Evolutionary conservation across 148 eudicot species (phyloP), one percentile per base, ranked within the genome.

Genomic region (Fagopyrum tataricum): DNA sequence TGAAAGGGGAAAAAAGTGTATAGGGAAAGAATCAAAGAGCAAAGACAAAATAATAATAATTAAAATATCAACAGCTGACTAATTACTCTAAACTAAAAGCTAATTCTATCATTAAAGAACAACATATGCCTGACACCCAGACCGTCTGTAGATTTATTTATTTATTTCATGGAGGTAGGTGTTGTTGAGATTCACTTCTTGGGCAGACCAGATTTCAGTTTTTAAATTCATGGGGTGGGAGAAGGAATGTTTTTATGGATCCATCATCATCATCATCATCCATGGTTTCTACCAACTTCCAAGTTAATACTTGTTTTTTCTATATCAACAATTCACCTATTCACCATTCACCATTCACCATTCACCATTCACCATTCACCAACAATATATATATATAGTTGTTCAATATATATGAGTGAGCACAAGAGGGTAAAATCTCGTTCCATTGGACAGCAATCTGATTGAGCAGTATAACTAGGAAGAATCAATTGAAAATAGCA

Each of bases 101-200:
- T 37, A 15, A 64, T 12, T 10, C 24, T 11, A 61, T 4, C 2
- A 26, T 4, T 24, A 61, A 61, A 24, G 13, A 61, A 61, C 61
- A 20, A 0, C 61, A 55, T 55, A 6, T 55, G 26, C 61, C 66
- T 64, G 69, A 39, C 42, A 64, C 69, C 69, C 69, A 64, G 69
- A 64, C 69, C 26, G 11, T n/a, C n/a, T n/a, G n/a, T 56, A 43
- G 44, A 64, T 64, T n/a, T 37, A 39, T 64, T 64, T 62, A 31
- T 5, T 64, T 13, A 64, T 64, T 64, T 39, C 43, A 64, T 64
- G 69, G 67, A 64, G 69, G 43, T 64, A 15, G 69, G 69, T 64
- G 69, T 64, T 64, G 44, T 64, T 64, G 69, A 64, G 69, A 64
- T 64, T 64, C 69, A 64, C 69, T 64, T 64, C 20, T 64, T 64